A percentile compares a stretch with the other conserved stretches of the same genome.
Evolutionary conservation across 768 basidiomycete genomes (phyloP).

Genomic region (Pleurotus tuber-regium): DNA sequence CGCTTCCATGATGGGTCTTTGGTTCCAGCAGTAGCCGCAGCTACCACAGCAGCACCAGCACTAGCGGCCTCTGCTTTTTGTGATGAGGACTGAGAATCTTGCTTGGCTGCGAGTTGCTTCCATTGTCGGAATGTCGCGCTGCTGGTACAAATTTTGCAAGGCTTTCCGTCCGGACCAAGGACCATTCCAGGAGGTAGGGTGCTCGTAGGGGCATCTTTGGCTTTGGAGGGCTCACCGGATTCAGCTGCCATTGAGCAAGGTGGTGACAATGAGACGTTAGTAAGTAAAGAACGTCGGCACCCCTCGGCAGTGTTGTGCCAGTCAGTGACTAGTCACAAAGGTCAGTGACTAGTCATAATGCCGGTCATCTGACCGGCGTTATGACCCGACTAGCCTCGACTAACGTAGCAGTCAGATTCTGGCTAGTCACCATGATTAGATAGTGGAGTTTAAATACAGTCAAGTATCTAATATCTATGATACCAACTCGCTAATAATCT

Average conservation of each 20-base stretch:
- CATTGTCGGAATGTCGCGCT: slow-evolving; percentile 63
- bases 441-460: too few relatives aligned
- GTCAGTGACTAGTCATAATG: too few relatives aligned
- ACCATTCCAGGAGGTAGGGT: slow-evolving; percentile 79
- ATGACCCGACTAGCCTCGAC: too few relatives aligned
- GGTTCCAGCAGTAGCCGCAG: slow-evolving; percentile 17
- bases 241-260: not conserved
- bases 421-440: too few relatives aligned
- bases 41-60: slow-evolving; percentile 17
- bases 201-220: not conserved
- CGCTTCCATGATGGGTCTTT: slow-evolving; percentile 32
- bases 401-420: too few relatives aligned
- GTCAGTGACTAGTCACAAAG: too few relatives aligned
- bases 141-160: slow-evolving; percentile 83
- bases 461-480: too few relatives aligned
- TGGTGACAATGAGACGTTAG: not conserved
- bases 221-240: not conserved
- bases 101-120: slow-evolving; percentile 36
- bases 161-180: slow-evolving; percentile 91
- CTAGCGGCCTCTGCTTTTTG: slow-evolving; percentile 20
- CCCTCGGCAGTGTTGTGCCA: too few relatives aligned
- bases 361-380: too few relatives aligned
- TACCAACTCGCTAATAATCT: too few relatives aligned
- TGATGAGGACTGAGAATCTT: slow-evolving; percentile 27
- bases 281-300: not conserved